Evolutionary conservation across 2,329 filamentous ascomycete species (phyloP).

Genomic region (Ceratocystis harringtonii): DNA sequence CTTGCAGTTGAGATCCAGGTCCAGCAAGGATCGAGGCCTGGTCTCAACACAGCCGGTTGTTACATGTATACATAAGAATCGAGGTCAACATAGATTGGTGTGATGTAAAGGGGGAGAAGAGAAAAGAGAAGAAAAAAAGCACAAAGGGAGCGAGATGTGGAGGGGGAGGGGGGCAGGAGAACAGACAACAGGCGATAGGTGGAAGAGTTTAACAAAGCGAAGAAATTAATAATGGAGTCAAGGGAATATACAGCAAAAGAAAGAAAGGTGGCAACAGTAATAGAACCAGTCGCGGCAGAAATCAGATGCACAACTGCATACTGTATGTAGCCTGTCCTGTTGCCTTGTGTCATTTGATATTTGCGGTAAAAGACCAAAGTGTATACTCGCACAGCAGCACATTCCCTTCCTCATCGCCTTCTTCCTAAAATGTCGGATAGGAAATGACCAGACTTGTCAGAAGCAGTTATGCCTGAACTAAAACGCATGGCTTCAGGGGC

Average conservation of each 20-base stretch:
- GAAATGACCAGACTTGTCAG: background rate
- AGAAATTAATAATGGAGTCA: background rate
- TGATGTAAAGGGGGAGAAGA: background rate
- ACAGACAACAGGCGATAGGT: too few species aligned
- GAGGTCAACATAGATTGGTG: background rate
- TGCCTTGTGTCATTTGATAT: background rate
- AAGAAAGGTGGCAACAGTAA: background rate
- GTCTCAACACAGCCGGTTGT: background rate
- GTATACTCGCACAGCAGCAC: background rate
- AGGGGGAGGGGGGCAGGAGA: background rate
- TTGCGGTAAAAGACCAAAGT: background rate
- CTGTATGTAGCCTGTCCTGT: too few species aligned
- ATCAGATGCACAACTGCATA: background rate
- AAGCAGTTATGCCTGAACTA: background rate
- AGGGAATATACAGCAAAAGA: background rate
- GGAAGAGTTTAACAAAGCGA: background rate
- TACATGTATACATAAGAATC: conserved; percentile 8
- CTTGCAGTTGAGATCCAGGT: conserved; percentile 1
- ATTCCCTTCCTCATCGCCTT: background rate
- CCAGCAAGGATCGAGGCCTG: background rate
- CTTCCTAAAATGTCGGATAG: background rate
- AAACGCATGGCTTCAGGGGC: too few species aligned
- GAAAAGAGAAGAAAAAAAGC: background rate
- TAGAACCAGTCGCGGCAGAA: background rate
- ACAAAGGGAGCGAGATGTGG: background rate